Conservation (phyloP, 1,139 yeast genomes). For the Arxiozyma telluris region DNA sequence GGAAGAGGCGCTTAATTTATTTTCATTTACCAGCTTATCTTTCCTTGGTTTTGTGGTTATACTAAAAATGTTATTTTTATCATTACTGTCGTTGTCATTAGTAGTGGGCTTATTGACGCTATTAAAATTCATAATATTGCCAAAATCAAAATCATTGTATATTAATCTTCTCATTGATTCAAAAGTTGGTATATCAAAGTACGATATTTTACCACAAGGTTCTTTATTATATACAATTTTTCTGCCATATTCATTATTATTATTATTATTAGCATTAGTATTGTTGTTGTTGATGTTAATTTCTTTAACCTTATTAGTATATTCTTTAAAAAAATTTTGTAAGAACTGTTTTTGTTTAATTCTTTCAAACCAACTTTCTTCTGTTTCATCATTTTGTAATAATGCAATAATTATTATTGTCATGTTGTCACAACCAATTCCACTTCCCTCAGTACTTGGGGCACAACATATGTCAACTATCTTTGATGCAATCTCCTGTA, state of each 20-base stretch:
- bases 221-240: no score
- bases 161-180: slow-evolving; percentile 32
- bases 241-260: no score
- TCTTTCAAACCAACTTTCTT: slow-evolving; percentile 80
- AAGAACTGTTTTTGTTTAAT: slow-evolving; percentile 30
- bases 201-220: not conserved
- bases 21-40: slow-evolving; percentile 10
- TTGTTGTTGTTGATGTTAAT: no score
- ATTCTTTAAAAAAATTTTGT: not conserved
- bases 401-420: slow-evolving; percentile 86
- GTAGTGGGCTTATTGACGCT: not conserved
- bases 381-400: slow-evolving; percentile 57
- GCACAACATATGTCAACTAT: slow-evolving; percentile 95
- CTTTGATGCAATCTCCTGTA: slow-evolving; percentile 72
- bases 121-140: slow-evolving; percentile 17
- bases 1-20: not conserved
- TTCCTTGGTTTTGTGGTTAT: slow-evolving; percentile 21
- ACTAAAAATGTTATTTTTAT: slow-evolving; percentile 20
- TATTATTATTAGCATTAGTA: no score
- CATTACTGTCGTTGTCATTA: slow-evolving; percentile 5
- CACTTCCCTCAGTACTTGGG: slow-evolving; percentile 84
- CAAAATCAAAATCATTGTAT: slow-evolving; percentile 32
- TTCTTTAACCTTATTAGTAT: no score
- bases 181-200: slow-evolving; percentile 16
- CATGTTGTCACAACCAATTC: slow-evolving; percentile 98